Percentiles rank a stretch among this genome's conserved stretches.
These are phyloP conservation scores for Claviceps citrina DNA, from an alignment of 2,329 filamentous ascomycete species.

Conservation along the genomic window DNA sequence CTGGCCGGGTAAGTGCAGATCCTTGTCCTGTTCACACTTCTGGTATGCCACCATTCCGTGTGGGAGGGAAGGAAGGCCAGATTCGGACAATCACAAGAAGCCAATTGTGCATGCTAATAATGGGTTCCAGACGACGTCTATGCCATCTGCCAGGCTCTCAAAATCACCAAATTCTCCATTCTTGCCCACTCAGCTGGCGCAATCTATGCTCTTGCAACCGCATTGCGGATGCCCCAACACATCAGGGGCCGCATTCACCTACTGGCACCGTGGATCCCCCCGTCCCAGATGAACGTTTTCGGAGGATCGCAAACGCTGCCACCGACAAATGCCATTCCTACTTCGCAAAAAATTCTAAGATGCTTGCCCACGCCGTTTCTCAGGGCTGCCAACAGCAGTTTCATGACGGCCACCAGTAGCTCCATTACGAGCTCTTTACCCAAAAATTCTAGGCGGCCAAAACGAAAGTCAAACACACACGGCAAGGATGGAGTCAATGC, in stretches of 20 bases:
- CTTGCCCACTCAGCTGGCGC: slow-evolving; percentile 91
- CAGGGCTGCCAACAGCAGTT: slow-evolving; percentile 87
- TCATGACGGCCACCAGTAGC: slow-evolving; percentile 82
- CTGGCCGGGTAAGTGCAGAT: slow-evolving; percentile 62
- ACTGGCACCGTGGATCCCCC: slow-evolving; percentile 91
- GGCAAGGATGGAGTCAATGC: slow-evolving; percentile 21
- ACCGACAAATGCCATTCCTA: slow-evolving; percentile 74
- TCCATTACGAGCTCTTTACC: slow-evolving; percentile 68
- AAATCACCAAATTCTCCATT: slow-evolving; percentile 91
- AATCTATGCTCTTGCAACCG: slow-evolving; percentile 93
- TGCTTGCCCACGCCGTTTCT: slow-evolving; percentile 80
- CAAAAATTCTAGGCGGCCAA: slow-evolving; percentile 44
- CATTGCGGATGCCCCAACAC: slow-evolving; percentile 87
- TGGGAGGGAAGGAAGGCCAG: too few relatives aligned
- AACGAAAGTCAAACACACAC: slow-evolving; percentile 36
- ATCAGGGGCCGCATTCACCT: slow-evolving; percentile 90
- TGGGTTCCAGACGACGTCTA: slow-evolving; percentile 55
- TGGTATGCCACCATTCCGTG: too few relatives aligned
- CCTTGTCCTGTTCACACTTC: too few relatives aligned
- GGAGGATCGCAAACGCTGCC: slow-evolving; percentile 57
- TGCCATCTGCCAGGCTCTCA: slow-evolving; percentile 79
- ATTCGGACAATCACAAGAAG: neutral
- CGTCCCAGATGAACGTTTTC: slow-evolving; percentile 76
- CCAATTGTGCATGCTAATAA: slow-evolving; percentile 16
- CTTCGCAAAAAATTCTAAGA: slow-evolving; percentile 78